Evolutionary conservation across 495 filamentous ascomycete genomes (phyloP), one percentile per base, ranked within the genome.

Genomic region (Lasiosphaeris hirsuta): DNA sequence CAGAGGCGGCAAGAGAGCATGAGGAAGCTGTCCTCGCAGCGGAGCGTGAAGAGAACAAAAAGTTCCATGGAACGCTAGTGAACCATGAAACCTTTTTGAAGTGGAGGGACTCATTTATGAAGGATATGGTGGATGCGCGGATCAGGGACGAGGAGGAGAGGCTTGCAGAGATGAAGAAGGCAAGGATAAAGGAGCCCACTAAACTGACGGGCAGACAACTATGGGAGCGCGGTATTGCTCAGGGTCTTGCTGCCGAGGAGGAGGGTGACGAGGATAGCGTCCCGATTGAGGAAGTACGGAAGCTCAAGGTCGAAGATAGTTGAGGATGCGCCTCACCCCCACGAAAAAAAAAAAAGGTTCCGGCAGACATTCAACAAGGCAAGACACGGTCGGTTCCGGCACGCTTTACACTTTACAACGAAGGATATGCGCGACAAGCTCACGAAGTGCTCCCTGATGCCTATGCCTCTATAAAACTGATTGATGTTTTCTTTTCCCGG

Each of bases 31-130:
- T 84, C 5, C 75, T 83, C 0, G 85, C 85, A 61, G 84, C 81
- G 1, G 95, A 99, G 70, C 88, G 88, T 58, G 90, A 93, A 71
- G 94, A 97, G 77, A 97, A 97, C 69, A 81, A 85, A 54, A 97
- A 97, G 71, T 99, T 99, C 74, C 86, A 92, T 60, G 94, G 94
- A n/a, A 90, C 89, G 48, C 78, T 79, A 39, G 94, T 99, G 3
- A 97, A 84, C 37, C 73, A 80, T 17, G 90, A 95, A 75, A 87
- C 85, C 3, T 99, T 97, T 64, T 65, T 88, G 58, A 81, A 78
- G 60, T 97, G 95, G 95, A 76, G 88, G 57, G 83, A 86, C 23
- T 75, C 65, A n/a, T 99, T 97, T 63, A 70, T 83, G 62, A 78
- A 78, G 68, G 92, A 97, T 73, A 81, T 87, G 78, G 86, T 87